Conservation (phyloP, 176 grass and related monocot species). For the Leersia perrieri region DNA sequence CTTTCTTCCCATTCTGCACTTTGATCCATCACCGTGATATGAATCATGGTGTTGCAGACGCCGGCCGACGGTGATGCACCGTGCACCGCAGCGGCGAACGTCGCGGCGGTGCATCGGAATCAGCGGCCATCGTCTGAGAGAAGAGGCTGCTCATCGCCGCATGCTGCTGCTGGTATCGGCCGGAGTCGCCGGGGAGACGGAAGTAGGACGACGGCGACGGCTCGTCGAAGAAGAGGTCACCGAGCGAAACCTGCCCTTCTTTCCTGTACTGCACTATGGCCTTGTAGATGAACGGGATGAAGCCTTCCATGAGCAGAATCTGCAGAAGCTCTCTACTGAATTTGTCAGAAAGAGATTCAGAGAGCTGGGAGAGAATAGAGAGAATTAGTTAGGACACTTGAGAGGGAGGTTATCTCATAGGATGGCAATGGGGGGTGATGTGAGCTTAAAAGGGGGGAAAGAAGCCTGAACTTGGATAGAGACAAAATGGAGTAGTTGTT, state of each 20-base stretch:
- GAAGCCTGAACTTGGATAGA: constrained; percentile 36
- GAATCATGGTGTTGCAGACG: background rate
- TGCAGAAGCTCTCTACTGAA: background rate
- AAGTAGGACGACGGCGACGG: constrained; percentile 55
- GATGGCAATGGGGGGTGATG: background rate
- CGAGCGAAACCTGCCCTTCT: constrained; percentile 51
- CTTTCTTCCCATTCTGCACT: background rate
- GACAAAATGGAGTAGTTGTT: constrained; percentile 29
- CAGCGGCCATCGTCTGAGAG: constrained; percentile 11
- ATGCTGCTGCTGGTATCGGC: constrained; percentile 37
- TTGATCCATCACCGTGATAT: background rate
- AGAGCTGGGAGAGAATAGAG: constrained; percentile 25
- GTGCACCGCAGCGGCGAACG: constrained; percentile 29
- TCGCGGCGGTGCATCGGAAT: background rate
- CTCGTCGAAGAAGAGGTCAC: constrained; percentile 59
- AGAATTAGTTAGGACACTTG: constrained; percentile 7
- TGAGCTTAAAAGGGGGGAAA: constrained; percentile 54
- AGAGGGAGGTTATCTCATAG: background rate
- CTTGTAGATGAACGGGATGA: constrained; percentile 89
- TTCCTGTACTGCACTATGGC: constrained; percentile 64
- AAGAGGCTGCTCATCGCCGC: constrained; percentile 21
- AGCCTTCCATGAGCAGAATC: constrained; percentile 55
- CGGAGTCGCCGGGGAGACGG: constrained; percentile 57
- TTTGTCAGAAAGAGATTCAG: background rate
- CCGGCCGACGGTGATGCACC: constrained; percentile 3